Base-by-base conservation (phyloP, 2,329 filamentous ascomycete genomes). In the Alternaria gaisen region DNA sequence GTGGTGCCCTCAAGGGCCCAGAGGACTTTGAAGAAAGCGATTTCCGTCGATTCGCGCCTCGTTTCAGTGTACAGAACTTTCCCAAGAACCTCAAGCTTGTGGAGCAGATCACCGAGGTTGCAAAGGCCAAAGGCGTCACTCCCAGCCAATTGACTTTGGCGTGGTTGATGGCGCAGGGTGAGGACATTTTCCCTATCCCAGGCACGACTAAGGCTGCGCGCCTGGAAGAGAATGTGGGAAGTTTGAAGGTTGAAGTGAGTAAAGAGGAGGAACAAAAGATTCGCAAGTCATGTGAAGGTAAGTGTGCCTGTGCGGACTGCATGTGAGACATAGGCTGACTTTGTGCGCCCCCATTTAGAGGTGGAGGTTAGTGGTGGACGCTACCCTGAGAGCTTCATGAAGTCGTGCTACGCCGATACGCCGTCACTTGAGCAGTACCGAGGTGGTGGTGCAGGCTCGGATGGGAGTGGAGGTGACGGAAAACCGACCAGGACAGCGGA, bases 181-280 rank as follows among this genome's bases (percentile, higher is more conserved):
- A 85, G 6, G 79, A 73, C 56, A 75, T 70, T 76, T 84, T 91
- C 66, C 86, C 89, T 0, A 90, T 86, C 58, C 85, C 85, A 0
- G 85, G 85, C 8, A 79, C 75, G 11, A 77, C 74, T 9, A 73
- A 67, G 58, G 9, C 71, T 4, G 62, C 72, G 24, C 66, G 74
- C 24, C 42, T 79, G 41, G 70, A 72, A 55, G 76, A 78, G 65
- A 79, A 78, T 47, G 26, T 74, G 9, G 71, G 56, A 5, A 63
- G 68, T 8, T 43, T 74, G 47, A 57, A 72, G n/a, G 61, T 79
- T 3, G 56, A 69, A 26, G 41, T 79, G 57, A 74, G 58, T 3
- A 61, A 69, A 26, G 70, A 76, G 16, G 75, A 78, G 57, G 69
- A 70, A 48, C 53, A 71, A 50, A 53, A 71, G 47, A 72, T 78